Base-by-base conservation (phyloP, 179 eudicot species). In the Carnegiea gigantea region DNA sequence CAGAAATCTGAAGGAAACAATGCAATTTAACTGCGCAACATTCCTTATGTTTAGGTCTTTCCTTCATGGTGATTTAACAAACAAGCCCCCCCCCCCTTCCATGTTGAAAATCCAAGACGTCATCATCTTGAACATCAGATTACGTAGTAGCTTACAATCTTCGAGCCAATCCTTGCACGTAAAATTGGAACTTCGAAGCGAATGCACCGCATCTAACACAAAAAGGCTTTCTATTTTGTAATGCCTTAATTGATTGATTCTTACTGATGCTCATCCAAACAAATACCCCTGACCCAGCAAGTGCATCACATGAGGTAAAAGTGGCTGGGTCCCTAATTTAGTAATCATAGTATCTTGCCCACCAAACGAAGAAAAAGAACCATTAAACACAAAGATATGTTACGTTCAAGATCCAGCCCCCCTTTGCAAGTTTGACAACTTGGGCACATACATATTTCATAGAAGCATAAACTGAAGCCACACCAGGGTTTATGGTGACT, bases 81-180 rank as follows among this genome's bases (percentile, higher is more conserved):
- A 9, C 13, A 12, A 51, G 4, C 20, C 57, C 57, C 57, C 18
- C 57, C 18, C 57, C 57, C 57, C 57, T 5, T 1, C 24, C 71
- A 65, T 3, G 18, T 67, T 28, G 38, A 67, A 67, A 26, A 24
- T 20, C 9, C 13, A 33, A 14, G 36, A 24, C n/a, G 48, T 14
- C 5, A 17, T 14, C 33, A 79, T 36, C 40, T 33, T 12, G 33
- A 62, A 44, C 44, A 46, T 78, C 5, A 78, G 20, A 65, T 64
- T 23, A 78, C 14, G 36, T 54, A 65, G 5, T 67, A 15, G 9
- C 30, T 44, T 48, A 78, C 30, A 65, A 44, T 54, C 46, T 49
- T 23, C 49, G n/a, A 36, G 38, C 82, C 81, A 78, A 68, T 78
- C 33, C 21, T 60, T 40, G 67, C 10, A n/a, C 28, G 26, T 21